Conservation (phyloP, 2,329 filamentous ascomycete genomes). For the Cordyceps pruinosa region DNA sequence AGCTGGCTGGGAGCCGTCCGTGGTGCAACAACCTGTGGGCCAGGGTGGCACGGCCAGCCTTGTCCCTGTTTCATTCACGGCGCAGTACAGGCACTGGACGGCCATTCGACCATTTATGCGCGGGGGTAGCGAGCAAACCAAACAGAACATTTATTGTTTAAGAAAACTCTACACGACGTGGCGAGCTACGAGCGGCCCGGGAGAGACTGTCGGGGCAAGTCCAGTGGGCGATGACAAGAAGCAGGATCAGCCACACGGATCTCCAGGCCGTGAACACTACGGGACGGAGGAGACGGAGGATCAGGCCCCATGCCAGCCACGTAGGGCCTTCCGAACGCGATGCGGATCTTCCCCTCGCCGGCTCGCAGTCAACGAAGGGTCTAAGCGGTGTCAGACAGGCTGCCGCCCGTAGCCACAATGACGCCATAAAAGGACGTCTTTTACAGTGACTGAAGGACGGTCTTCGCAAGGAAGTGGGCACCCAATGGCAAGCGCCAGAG, state of each 20-base stretch:
- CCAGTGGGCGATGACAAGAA: too few species aligned
- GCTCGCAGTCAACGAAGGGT: constrained; percentile 25
- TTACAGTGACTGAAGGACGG: constrained; percentile 34
- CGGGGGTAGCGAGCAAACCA: background rate
- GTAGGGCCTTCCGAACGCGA: constrained; percentile 28
- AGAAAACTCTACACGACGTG: too few species aligned
- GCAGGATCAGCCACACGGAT: constrained; percentile 20
- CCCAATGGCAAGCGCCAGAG: constrained; percentile 53
- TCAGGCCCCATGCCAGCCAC: too few species aligned
- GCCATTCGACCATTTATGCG: background rate
- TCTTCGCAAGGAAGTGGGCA: constrained; percentile 52
- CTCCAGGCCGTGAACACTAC: constrained; percentile 21
- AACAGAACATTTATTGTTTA: constrained; percentile 16
- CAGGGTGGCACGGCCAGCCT: background rate
- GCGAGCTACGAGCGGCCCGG: too few species aligned
- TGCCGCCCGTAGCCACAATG: constrained; percentile 28
- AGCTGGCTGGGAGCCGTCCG: background rate
- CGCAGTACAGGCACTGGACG: background rate
- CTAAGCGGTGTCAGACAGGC: constrained; percentile 19
- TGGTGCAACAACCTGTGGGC: constrained; percentile 2
- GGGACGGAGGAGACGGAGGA: constrained; percentile 21
- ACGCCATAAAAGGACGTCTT: constrained; percentile 27
- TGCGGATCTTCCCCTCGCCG: constrained; percentile 25
- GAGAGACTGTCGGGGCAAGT: too few species aligned
- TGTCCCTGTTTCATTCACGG: background rate